Evolutionary conservation across 78 protist genomes (phyloP).

Genomic region (Dictyostelium citrinum): DNA sequence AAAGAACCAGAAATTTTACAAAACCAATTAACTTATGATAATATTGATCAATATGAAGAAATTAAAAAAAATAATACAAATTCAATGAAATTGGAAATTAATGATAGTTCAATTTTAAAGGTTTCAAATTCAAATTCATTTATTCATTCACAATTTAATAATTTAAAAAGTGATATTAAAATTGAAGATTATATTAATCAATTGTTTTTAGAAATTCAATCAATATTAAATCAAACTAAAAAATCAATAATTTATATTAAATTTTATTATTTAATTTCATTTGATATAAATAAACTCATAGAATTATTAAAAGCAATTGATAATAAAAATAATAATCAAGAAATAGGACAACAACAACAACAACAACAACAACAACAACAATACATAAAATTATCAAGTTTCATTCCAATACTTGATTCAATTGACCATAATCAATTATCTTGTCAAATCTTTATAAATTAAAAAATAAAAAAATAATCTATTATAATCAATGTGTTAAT

Average conservation of each 20-base stretch:
- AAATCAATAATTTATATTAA: conserved; percentile 1
- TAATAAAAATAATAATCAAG: neutral
- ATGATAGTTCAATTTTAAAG: neutral
- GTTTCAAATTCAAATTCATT: neutral
- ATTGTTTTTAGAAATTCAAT: neutral
- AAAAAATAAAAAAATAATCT: too few species aligned
- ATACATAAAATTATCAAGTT: neutral
- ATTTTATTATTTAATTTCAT: neutral
- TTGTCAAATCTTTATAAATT: neutral
- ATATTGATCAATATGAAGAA: neutral
- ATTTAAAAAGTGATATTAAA: neutral
- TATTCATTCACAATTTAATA: neutral
- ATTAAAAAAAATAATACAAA: neutral
- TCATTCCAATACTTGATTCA: neutral
- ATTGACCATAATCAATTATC: neutral
- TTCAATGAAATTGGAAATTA: neutral
- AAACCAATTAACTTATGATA: neutral
- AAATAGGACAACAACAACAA: too few species aligned
- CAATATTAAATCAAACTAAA: neutral
- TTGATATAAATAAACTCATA: neutral
- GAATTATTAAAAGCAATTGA: neutral
- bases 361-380: too few species aligned
- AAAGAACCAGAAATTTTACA: neutral
- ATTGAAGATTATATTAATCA: neutral
- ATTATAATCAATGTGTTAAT: too few species aligned